phyloP scores from a whole-genome alignment of 148 eudicot genomes.

The Salicornia ramosissima region DNA sequence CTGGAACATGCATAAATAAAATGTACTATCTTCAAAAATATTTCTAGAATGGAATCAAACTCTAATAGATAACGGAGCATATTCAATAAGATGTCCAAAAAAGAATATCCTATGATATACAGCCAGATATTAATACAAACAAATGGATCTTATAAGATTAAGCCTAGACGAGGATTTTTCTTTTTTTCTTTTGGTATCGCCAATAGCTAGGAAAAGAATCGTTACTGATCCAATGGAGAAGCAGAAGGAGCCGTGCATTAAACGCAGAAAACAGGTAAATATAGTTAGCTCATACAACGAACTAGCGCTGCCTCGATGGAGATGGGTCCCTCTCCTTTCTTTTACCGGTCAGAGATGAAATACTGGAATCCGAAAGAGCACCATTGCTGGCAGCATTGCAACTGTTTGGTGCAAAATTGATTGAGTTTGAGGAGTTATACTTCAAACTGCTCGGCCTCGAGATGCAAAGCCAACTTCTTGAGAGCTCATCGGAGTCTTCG shows the following conservation, averaged over 20 bases:
- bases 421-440: neutral
- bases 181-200: too few species aligned
- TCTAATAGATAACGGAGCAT: too few species aligned
- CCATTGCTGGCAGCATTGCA: neutral
- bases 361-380: constrained; percentile 6
- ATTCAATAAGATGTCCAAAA: neutral
- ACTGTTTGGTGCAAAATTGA: neutral
- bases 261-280: neutral
- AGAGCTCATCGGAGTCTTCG: constrained; percentile 41
- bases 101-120: neutral
- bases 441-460: constrained; percentile 30
- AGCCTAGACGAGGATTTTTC: too few species aligned
- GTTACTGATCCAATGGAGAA: constrained; percentile 23
- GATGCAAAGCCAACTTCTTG: constrained; percentile 72
- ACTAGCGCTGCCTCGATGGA: constrained; percentile 9
- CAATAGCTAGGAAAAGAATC: too few species aligned
- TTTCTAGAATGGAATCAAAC: too few species aligned
- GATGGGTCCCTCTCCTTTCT: constrained; percentile 48
- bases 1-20: too few species aligned
- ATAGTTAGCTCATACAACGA: neutral
- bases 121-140: neutral
- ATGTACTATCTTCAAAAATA: too few species aligned
- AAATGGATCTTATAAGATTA: neutral
- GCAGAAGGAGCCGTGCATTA: constrained; percentile 28
- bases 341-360: constrained; percentile 33